phyloP scores from a whole-genome alignment of 1,139 yeast genomes.

The Diutina mesorugosa region DNA sequence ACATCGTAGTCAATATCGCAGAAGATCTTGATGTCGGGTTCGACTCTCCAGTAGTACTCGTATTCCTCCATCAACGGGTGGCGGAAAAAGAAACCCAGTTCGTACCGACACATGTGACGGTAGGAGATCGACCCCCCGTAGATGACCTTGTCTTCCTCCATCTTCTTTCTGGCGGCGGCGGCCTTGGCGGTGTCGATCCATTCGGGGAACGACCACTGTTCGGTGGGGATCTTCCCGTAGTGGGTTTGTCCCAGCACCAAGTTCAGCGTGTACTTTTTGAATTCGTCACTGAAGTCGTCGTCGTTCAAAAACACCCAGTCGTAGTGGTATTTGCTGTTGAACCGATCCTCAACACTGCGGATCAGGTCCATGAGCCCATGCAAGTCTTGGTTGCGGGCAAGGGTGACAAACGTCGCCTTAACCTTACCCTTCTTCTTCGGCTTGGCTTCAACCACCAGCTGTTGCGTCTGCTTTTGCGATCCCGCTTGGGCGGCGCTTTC shows the following conservation, averaged over 20 bases:
- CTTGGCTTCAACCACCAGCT: neutral
- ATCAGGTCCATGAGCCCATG: slow-evolving; percentile 4
- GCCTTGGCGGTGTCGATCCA: slow-evolving; percentile 2
- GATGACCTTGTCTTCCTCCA: slow-evolving; percentile 2
- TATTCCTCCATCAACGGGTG: slow-evolving; percentile 3
- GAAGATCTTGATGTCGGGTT: slow-evolving; percentile 2
- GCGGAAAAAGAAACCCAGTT: slow-evolving; percentile 4
- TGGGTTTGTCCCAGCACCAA: neutral
- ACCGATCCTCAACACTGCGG: slow-evolving; percentile 5
- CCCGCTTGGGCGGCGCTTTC: neutral
- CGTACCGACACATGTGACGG: slow-evolving; percentile 2
- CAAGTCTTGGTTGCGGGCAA: neutral
- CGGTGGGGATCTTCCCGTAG: slow-evolving; percentile 1
- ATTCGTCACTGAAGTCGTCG: slow-evolving; percentile 1
- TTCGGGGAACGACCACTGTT: slow-evolving; percentile 2
- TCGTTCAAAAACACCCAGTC: slow-evolving; percentile 2
- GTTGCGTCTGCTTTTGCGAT: neutral
- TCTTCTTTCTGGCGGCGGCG: neutral
- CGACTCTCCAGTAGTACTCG: slow-evolving; percentile 4
- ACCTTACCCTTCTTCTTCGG: slow-evolving; percentile 1
- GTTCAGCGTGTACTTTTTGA: neutral
- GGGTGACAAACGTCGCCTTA: slow-evolving; percentile 1
- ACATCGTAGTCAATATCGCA: slow-evolving; percentile 4
- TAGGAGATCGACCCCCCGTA: slow-evolving; percentile 2
- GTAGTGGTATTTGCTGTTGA: neutral